Conservation (phyloP, 2,329 filamentous ascomycete genomes). For the Aspergillus floridensis region DNA sequence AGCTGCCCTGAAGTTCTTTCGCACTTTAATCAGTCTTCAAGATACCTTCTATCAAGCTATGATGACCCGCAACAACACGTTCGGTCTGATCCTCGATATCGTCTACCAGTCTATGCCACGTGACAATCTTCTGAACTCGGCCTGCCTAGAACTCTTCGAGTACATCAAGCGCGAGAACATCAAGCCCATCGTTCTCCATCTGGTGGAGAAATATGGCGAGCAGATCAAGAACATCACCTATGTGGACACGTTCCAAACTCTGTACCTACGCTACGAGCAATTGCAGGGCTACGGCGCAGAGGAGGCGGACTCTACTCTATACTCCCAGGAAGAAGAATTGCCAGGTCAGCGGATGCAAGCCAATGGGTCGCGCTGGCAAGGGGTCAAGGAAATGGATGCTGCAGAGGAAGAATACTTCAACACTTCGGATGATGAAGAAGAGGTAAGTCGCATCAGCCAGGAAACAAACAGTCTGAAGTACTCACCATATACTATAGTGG, state of each 20-base stretch:
- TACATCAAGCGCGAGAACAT: slow-evolving; percentile 79
- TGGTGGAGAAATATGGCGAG: slow-evolving; percentile 81
- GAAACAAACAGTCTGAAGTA: not conserved
- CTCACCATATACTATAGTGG: slow-evolving; percentile 24
- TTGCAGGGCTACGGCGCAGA: slow-evolving; percentile 62
- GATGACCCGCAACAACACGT: slow-evolving; percentile 74
- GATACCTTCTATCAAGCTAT: slow-evolving; percentile 90
- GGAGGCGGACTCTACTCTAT: slow-evolving; percentile 64
- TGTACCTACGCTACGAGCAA: slow-evolving; percentile 77
- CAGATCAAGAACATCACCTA: slow-evolving; percentile 73
- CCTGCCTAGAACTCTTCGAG: slow-evolving; percentile 90
- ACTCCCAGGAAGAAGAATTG: slow-evolving; percentile 67
- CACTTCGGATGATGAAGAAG: slow-evolving; percentile 80
- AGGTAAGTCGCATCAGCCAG: slow-evolving; percentile 33
- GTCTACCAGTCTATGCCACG: slow-evolving; percentile 81
- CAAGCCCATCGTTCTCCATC: slow-evolving; percentile 76
- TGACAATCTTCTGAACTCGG: slow-evolving; percentile 91
- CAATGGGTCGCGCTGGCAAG: slow-evolving; percentile 63
- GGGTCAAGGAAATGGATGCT: slow-evolving; percentile 77
- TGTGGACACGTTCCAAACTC: slow-evolving; percentile 76
- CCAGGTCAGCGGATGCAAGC: slow-evolving; percentile 44
- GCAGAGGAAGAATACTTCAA: slow-evolving; percentile 95
- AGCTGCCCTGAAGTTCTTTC: slow-evolving; percentile 93
- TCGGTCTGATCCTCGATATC: slow-evolving; percentile 81
- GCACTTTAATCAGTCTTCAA: slow-evolving; percentile 76